phyloP scores from a whole-genome alignment of 306 rosid species.

The Vigna reflexopilosa region DNA sequence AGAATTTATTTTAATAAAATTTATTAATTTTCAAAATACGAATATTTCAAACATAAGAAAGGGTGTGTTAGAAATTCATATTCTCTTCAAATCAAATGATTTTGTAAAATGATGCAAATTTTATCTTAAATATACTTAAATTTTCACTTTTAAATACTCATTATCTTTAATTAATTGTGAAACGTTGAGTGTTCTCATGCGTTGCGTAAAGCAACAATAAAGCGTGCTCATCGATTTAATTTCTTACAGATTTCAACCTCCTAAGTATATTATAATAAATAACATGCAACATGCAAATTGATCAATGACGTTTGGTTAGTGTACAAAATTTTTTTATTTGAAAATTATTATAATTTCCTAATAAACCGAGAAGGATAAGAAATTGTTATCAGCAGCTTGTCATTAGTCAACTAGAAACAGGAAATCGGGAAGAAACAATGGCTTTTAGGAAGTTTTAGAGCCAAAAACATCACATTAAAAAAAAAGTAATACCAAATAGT shows the following conservation, averaged over 20 bases:
- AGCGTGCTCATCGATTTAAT: slow-evolving; percentile 19
- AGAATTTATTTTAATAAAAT: too few relatives aligned
- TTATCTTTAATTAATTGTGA: background rate
- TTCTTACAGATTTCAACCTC: background rate
- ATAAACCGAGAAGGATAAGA: background rate
- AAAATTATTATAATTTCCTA: background rate
- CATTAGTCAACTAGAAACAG: background rate
- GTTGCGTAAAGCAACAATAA: slow-evolving; percentile 33
- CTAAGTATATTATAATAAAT: background rate
- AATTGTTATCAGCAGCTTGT: background rate
- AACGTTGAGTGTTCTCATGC: background rate
- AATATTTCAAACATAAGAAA: too few relatives aligned
- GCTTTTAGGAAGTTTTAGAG: slow-evolving; percentile 17
- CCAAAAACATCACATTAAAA: background rate
- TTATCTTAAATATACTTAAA: too few relatives aligned
- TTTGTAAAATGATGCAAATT: too few relatives aligned
- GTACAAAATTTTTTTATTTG: background rate
- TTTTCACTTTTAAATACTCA: background rate
- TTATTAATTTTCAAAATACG: too few relatives aligned
- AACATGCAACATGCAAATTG: slow-evolving; percentile 22
- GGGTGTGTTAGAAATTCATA: too few relatives aligned
- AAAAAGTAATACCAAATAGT: background rate
- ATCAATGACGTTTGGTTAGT: slow-evolving; percentile 13
- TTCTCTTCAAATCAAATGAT: too few relatives aligned
- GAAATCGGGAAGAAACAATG: background rate